A percentile compares a stretch with the other conserved stretches of the same genome.
Evolutionary conservation across 2,329 filamentous ascomycete species (phyloP).

Genomic region (Aureobasidium sp.): DNA sequence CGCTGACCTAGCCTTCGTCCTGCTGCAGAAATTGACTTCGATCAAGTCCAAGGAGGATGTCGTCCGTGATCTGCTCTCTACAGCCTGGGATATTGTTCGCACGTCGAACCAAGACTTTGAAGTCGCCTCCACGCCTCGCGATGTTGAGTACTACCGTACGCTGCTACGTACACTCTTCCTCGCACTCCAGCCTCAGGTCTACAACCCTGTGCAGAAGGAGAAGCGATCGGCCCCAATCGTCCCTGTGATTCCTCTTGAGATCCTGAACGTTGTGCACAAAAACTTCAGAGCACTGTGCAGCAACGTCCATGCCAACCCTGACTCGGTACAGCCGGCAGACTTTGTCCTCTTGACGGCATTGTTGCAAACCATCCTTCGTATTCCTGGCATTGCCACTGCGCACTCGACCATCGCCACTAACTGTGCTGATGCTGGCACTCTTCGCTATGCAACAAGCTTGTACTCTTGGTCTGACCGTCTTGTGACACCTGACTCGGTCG

Average conservation of each 20-base stretch:
- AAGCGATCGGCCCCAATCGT: constrained; percentile 24
- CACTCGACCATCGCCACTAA: constrained; percentile 35
- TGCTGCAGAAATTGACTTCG: constrained; percentile 62
- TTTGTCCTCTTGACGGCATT: constrained; percentile 82
- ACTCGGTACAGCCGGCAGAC: constrained; percentile 57
- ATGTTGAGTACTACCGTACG: constrained; percentile 68
- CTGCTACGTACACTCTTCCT: constrained; percentile 81
- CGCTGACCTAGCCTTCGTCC: constrained; percentile 70
- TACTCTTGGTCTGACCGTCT: constrained; percentile 92
- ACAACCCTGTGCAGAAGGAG: constrained; percentile 10
- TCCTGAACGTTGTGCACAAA: constrained; percentile 70
- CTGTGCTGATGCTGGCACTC: constrained; percentile 56
- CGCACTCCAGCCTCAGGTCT: constrained; percentile 57
- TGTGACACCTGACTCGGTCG: constrained; percentile 59
- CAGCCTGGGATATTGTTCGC: constrained; percentile 54
- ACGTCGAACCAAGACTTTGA: constrained; percentile 51
- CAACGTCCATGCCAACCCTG: constrained; percentile 54
- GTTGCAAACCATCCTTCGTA: constrained; percentile 70
- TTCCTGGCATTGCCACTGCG: constrained; percentile 66
- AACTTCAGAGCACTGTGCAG: constrained; percentile 76
- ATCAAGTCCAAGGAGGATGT: constrained; percentile 42
- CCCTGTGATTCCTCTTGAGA: constrained; percentile 60
- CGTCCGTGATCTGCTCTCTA: constrained; percentile 46
- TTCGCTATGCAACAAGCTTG: constrained; percentile 74
- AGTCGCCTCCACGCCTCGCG: constrained; percentile 46